These are phyloP conservation scores for Pittosporum tobira DNA, from an alignment of 129 eudicot genomes.

Conservation along the genomic window DNA sequence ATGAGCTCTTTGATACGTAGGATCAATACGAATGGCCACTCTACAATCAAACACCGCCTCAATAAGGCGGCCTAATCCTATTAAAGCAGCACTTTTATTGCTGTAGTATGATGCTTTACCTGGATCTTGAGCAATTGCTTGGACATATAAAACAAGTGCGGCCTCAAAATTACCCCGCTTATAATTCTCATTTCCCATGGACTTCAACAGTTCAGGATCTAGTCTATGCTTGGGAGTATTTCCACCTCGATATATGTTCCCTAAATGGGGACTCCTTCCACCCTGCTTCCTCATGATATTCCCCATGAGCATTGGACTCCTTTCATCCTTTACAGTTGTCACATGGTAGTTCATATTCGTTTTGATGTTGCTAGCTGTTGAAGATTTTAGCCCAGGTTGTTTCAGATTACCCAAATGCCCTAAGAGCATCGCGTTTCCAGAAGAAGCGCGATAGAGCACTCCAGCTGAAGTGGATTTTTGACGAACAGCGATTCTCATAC, in stretches of 20 bases:
- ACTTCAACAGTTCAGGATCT: slow-evolving; percentile 52
- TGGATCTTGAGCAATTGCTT: slow-evolving; percentile 61
- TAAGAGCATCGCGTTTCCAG: slow-evolving; percentile 36
- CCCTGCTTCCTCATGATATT: slow-evolving; percentile 26
- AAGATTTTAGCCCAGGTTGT: slow-evolving; percentile 6
- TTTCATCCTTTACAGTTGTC: neutral
- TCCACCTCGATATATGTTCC: slow-evolving; percentile 23
- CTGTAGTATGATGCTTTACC: slow-evolving; percentile 51
- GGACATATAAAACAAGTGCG: slow-evolving; percentile 53
- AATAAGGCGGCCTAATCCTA: slow-evolving; percentile 48
- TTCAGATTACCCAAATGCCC: slow-evolving; percentile 58
- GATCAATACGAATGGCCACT: slow-evolving; percentile 58
- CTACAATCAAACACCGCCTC: slow-evolving; percentile 67
- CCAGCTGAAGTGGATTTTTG: slow-evolving; percentile 26
- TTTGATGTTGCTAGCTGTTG: neutral
- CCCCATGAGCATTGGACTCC: slow-evolving; percentile 16
- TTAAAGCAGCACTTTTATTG: slow-evolving; percentile 76
- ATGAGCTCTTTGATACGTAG: slow-evolving; percentile 71
- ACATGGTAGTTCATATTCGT: neutral
- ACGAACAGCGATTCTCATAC: slow-evolving; percentile 29
- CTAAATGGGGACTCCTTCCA: slow-evolving; percentile 7
- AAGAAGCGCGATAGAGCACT: slow-evolving; percentile 39
- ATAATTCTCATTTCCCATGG: slow-evolving; percentile 63
- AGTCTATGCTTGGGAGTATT: slow-evolving; percentile 18
- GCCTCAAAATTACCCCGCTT: slow-evolving; percentile 62